Conservation (phyloP, 176 grass and related monocot genomes). For the Musa troglodytarum region DNA sequence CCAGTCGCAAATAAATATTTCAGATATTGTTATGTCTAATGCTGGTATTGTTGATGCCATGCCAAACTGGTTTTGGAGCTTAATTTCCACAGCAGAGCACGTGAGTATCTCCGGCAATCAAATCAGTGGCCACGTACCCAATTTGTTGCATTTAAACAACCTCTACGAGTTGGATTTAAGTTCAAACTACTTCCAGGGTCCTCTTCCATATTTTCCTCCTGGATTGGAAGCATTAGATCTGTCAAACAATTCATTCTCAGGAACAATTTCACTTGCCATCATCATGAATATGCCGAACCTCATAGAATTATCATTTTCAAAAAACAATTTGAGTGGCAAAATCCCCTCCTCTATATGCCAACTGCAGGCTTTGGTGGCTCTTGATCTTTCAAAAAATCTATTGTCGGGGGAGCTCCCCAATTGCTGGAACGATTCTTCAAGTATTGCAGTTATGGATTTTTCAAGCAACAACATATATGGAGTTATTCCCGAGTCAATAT, state of each 20-base stretch:
- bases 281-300: not conserved
- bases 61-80: slow-evolving; percentile 13
- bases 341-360: too few relatives aligned
- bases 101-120: slow-evolving; percentile 2
- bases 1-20: not conserved
- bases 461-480: too few relatives aligned
- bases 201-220: slow-evolving; percentile 1
- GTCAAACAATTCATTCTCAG: slow-evolving; percentile 2
- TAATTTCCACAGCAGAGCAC: not conserved
- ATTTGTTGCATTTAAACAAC: not conserved
- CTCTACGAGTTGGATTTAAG: not conserved
- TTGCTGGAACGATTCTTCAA: too few relatives aligned
- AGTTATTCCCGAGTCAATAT: too few relatives aligned
- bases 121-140: slow-evolving; percentile 3
- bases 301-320: not conserved
- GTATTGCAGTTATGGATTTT: too few relatives aligned
- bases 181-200: slow-evolving; percentile 1
- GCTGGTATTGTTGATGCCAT: not conserved
- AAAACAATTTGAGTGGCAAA: not conserved
- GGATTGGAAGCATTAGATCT: not conserved
- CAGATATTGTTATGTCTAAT: not conserved
- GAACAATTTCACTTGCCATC: not conserved
- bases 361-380: too few relatives aligned
- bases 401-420: too few relatives aligned
- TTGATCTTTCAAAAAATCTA: too few relatives aligned